Evolutionary conservation across 768 basidiomycete genomes (phyloP).

Genomic region (Obba rivulosa): DNA sequence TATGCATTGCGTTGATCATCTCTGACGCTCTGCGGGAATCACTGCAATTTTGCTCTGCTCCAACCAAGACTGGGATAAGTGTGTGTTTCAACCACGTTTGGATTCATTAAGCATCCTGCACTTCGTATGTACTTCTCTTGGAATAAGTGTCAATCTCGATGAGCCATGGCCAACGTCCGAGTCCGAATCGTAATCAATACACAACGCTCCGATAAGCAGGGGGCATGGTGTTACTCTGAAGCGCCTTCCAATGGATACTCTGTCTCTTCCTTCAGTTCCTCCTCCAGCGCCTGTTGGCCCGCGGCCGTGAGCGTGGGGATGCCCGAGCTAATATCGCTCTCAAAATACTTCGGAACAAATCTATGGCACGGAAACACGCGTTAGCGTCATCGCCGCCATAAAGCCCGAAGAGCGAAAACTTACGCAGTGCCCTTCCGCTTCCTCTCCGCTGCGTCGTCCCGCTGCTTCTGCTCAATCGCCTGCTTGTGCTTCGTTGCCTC

Average conservation of each 20-base stretch:
- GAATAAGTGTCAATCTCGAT: too few species aligned
- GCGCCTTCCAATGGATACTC: conserved; percentile 6
- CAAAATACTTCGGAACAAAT: conserved; percentile 75
- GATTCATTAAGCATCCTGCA: too few species aligned
- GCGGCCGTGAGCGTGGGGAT: conserved; percentile 61
- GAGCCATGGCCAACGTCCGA: too few species aligned
- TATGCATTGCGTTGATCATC: too few species aligned
- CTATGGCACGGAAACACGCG: conserved; percentile 28
- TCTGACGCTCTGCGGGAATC: too few species aligned
- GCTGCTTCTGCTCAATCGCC: conserved; percentile 86
- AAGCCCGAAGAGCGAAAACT: conserved; percentile 30
- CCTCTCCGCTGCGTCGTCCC: conserved; percentile 83
- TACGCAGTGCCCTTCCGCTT: conserved; percentile 76
- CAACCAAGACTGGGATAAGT: too few species aligned
- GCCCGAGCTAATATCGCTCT: conserved; percentile 60
- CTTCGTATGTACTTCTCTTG: too few species aligned
- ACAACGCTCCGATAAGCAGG: too few species aligned
- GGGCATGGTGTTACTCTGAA: too few species aligned
- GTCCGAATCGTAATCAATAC: too few species aligned
- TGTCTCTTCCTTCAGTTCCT: conserved; percentile 45
- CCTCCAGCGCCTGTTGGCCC: conserved; percentile 68
- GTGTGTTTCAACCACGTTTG: too few species aligned
- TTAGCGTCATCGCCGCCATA: not conserved
- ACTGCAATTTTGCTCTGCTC: too few species aligned
- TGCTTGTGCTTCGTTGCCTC: conserved; percentile 93